Base-by-base conservation (phyloP, 495 filamentous ascomycete species). In the Xylaria flabelliformis region DNA sequence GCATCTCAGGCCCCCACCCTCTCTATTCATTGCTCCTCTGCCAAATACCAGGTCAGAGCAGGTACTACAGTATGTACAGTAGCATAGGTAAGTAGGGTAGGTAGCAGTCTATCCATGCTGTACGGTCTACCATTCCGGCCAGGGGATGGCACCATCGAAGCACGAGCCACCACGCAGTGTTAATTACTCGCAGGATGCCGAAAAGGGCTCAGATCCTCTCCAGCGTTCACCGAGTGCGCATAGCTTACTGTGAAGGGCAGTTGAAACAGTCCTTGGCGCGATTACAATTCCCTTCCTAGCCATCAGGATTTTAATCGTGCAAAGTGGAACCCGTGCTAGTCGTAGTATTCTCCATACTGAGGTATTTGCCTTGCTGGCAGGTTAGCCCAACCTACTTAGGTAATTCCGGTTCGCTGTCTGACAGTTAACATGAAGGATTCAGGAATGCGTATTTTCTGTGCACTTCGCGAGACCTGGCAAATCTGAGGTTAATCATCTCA, bases 191-290 rank as follows among this genome's bases (percentile, higher is more conserved):
- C 65, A 67, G 50, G 50, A 42, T n/a, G 50, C 36, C 29, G 36
- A 64, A 64, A 64, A 42, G 29, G 61, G 32, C 50, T 42, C 50
- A 55, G 56, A 41, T 56, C 48, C 50, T 42, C 34, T 55, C 8
- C 19, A 53, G n/a, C 50, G 9, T 51, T 67, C 42, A 41, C 50
- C 32, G 48, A 51, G 65, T 39, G 36, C 36, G 36, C 36, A 39
- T 67, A 67, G 65, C 65, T 67, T 67, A 67, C 65, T 67, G 36
- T 67, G 65, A 67, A 67, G n/a, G 65, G 65, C 65, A 67, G 65
- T 67, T 67, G 34, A 56, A 67, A 67, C 65, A 44, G 12, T 29
- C n/a, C 64, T 67, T 67, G 48, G 64, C 64, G n/a, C 64, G 48
- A 55, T n/a, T 39, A 9, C n/a, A 34, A 55, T 55, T 55, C 34